Evolutionary conservation across 495 filamentous ascomycete genomes (phyloP).

Genomic region (Chaetomium tenue): DNA sequence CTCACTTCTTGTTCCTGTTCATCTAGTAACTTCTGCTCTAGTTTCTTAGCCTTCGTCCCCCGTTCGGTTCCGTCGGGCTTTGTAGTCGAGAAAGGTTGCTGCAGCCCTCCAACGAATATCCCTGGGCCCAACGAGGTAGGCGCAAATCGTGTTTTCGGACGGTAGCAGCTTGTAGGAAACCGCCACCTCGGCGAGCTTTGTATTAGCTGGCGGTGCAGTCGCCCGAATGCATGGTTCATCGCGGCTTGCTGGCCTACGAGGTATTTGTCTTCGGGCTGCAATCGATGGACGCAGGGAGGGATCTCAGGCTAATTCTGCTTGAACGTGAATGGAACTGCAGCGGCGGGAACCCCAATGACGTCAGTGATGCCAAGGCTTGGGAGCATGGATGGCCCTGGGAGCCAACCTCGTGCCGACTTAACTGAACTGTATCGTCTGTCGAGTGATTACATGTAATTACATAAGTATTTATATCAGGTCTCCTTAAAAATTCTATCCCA

Average conservation of each 20-base stretch:
- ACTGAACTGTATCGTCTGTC: no score
- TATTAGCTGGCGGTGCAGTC: conserved; percentile 23
- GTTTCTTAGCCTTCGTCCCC: conserved; percentile 38
- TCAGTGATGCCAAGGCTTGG: no score
- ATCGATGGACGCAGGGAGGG: no score
- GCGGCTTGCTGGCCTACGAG: conserved; percentile 6
- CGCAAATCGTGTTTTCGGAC: neutral
- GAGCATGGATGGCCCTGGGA: no score
- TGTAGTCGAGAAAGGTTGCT: conserved; percentile 10
- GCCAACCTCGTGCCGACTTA: no score
- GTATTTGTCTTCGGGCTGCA: no score
- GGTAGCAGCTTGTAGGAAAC: neutral
- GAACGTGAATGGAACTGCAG: no score
- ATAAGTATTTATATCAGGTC: no score
- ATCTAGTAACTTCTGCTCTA: conserved; percentile 41
- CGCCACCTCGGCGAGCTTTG: neutral
- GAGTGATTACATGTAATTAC: no score
- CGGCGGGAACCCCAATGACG: no score
- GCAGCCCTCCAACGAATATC: neutral
- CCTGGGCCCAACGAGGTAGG: neutral
- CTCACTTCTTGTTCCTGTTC: conserved; percentile 42
- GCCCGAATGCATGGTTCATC: conserved; percentile 30
- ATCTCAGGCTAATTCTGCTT: no score
- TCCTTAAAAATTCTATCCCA: no score
- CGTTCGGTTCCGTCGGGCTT: conserved; percentile 16